Percentiles rank a stretch among this genome's conserved stretches.
phyloP scores from a whole-genome alignment of 106 monocot genomes.

The Dendrobium huoshanense region DNA sequence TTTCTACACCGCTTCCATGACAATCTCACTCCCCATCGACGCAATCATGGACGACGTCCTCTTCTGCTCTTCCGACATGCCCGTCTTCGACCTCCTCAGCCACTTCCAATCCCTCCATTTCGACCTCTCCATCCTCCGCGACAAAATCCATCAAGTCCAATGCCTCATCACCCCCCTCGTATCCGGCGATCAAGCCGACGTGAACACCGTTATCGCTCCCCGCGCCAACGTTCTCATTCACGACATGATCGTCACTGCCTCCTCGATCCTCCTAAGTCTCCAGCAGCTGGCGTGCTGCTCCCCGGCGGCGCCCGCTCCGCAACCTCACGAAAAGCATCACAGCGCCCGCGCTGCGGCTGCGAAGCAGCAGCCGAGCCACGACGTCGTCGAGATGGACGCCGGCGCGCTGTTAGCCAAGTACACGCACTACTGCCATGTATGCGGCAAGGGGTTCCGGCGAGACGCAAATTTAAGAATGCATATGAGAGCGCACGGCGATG shows the following conservation, averaged over 20 bases:
- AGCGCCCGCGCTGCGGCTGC: not conserved
- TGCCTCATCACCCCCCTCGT: constrained; percentile 20
- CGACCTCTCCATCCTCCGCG: constrained; percentile 38
- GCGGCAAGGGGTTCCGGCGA: constrained; percentile 77
- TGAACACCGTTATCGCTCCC: not conserved
- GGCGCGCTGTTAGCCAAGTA: constrained; percentile 50
- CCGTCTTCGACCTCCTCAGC: not conserved
- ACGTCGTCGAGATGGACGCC: constrained; percentile 46
- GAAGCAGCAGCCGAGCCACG: not conserved
- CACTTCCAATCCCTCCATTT: not conserved
- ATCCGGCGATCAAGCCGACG: not conserved
- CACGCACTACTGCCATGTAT: constrained; percentile 66
- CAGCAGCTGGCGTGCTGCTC: constrained; percentile 20
- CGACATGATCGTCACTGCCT: constrained; percentile 47
- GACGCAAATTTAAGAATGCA: constrained; percentile 82
- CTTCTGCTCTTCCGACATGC: not conserved
- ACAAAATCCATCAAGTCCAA: constrained; percentile 44
- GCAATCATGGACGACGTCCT: not conserved
- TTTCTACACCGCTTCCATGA: not conserved
- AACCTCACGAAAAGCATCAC: no score
- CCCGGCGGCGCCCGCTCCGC: not conserved
- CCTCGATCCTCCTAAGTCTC: constrained; percentile 52
- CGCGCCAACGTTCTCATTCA: constrained; percentile 28
- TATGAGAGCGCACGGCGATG: constrained; percentile 77
- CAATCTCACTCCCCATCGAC: not conserved